Evolutionary conservation across 805 yeast species (phyloP).

Genomic region (Candida taoyuanica): DNA sequence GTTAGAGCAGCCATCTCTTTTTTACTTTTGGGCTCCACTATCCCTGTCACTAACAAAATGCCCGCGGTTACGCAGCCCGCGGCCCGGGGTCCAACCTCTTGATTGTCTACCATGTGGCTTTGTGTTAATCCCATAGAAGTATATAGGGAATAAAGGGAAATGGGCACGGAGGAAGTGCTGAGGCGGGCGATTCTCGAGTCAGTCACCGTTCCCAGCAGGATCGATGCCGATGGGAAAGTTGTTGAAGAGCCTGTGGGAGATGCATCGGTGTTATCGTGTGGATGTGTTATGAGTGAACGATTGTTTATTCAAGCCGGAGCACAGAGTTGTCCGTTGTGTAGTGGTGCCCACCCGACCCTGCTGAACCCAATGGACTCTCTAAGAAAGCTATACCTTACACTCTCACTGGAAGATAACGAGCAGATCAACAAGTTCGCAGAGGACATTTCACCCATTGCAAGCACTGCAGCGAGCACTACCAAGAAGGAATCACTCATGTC

Average conservation of each 20-base stretch:
- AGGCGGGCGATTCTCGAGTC: constrained; percentile 11
- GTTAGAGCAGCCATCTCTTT: no score
- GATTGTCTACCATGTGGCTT: no score
- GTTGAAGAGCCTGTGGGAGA: constrained; percentile 15
- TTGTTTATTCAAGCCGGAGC: constrained; percentile 21
- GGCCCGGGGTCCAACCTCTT: no score
- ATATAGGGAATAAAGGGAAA: no score
- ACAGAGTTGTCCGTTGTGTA: constrained; percentile 21
- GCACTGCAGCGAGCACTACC: constrained; percentile 5
- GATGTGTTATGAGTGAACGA: constrained; percentile 35
- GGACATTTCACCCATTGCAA: constrained; percentile 8
- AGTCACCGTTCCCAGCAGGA: constrained; percentile 13
- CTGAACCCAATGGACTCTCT: constrained; percentile 13
- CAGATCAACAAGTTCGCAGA: not conserved
- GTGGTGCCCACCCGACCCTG: constrained; percentile 3
- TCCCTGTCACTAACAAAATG: no score
- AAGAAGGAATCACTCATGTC: constrained; percentile 30
- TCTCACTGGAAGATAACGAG: constrained; percentile 4
- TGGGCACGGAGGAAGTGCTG: no score
- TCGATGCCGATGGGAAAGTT: constrained; percentile 7
- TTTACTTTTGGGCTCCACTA: no score
- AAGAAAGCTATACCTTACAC: constrained; percentile 12
- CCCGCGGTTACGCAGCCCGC: no score
- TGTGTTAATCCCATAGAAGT: no score
- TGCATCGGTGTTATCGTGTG: constrained; percentile 35